Base-by-base conservation (phyloP, 192 early-diverging fungal genomes). In the Linnemannia zychae region DNA sequence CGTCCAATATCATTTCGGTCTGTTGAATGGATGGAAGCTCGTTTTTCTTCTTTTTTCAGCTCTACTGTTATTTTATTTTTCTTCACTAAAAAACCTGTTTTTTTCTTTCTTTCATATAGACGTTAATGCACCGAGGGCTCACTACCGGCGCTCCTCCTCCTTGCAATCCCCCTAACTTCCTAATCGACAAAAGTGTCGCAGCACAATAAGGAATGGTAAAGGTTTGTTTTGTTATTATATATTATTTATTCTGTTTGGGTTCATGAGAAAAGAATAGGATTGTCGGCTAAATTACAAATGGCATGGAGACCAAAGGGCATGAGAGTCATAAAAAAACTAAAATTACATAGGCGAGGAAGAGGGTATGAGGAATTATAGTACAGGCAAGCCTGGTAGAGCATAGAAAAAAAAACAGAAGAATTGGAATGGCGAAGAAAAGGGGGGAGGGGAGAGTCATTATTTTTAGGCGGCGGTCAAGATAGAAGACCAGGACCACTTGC, bases 401-500 rank as follows among this genome's bases (percentile, higher is more conserved):
- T 31, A 49, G 46, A 72, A 48, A 40, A 50, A 48, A 72, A 48
- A 72, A n/a, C n/a, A n/a, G 48, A 33, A 72, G 71, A 72, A 36
- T 70, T 36, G 22, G 16, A 20, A 53, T 38, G 33, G 34, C n/a
- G 37, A 34, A 33, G 67, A 36, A 76, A 37, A 67, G 20, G 34
- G 38, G 3, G 15, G 40, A 20, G 1, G 68, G 13, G 4, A 2
- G 37, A 13, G 28, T 46, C 16, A 5, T 73, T 52, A 46, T 66
- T n/a, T 47, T 75, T 36, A 75, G 63, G 74, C 74, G 9, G 77
- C 68, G 20, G 68, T 49, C 49, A 67, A 20, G 44, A 47, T 74
- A 5, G 71, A 66, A 18, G 78, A 73, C 72, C 78, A 68, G 40
- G 78, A 80, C 78, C 78, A 80, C 71, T 80, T 80, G 63, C 72